Evolutionary conservation across 2,329 filamentous ascomycete genomes (phyloP), one percentile per base, ranked within the genome.

Genomic region (Colletotrichum coccodes): DNA sequence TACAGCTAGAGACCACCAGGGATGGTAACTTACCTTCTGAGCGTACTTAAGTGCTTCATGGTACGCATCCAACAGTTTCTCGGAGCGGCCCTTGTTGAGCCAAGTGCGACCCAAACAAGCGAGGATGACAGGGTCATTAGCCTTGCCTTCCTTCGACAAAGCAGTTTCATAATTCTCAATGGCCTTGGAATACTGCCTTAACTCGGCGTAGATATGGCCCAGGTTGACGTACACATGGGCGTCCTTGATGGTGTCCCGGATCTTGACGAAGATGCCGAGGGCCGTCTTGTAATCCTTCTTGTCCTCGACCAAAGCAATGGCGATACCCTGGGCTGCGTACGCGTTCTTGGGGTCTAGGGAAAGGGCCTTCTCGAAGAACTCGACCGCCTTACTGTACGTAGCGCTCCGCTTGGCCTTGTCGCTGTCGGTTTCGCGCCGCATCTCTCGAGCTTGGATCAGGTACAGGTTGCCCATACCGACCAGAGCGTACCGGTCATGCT

Each of bases 291-390:
- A 91, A 75, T 98, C 94, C 79, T 96, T 98, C 83, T 92, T 96
- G 78, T 98, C 95, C 78, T 99, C 96, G 1, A 96, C 91, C 32
- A 99, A 85, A 9, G 95, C 95, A 76, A 99, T 98, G 16, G 94
- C 96, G 72, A 99, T 90, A 70, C 97, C 96, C 78, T 99, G 96
- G 2, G 96, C 96, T 8, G 97, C 97, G 78, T 97, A 97, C 0
- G 96, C 95, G 74, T 98, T 99, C 82, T 92, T 94, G 0, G 94
- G 91, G 76, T 99, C 96, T n/a, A 99, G 84, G 71, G 97, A 94
- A 26, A 99, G 84, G 5, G 95, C 95, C 82, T 99, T 99, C 78
- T 98, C 96, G 75, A 98, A 99, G 81, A 99, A 99, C 78, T 99
- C 97, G 12, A 98, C 95, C 0, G 96, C 95, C 73, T 95, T 94